A percentile compares a stretch with the other conserved stretches of the same genome.
Conservation (phyloP, 495 filamentous ascomycete genomes). For the Baudoinia panamericana region DNA sequence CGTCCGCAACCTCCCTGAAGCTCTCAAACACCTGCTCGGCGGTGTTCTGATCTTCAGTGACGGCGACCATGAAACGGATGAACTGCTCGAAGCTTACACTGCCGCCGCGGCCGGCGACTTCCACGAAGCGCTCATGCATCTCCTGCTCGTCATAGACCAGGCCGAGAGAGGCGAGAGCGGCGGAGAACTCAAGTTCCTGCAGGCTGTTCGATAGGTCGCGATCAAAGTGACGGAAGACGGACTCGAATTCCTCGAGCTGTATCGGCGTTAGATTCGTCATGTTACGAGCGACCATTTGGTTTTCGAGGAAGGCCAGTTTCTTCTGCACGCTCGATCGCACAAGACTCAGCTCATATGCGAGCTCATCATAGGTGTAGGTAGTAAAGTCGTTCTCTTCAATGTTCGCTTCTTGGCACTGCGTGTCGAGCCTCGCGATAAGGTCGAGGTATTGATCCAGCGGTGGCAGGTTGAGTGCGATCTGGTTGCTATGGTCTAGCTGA, state of each 20-base stretch:
- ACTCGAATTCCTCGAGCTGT: conserved; percentile 95
- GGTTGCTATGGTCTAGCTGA: conserved; percentile 71
- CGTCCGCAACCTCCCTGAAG: conserved; percentile 93
- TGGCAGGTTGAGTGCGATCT: conserved; percentile 64
- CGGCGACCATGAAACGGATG: conserved; percentile 96
- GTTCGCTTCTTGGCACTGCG: conserved; percentile 88
- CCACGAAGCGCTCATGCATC: conserved; percentile 83
- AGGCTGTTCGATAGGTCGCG: conserved; percentile 81
- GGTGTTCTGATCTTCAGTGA: conserved; percentile 96
- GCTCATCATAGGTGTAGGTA: conserved; percentile 91
- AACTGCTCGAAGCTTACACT: conserved; percentile 96
- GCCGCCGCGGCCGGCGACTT: conserved; percentile 53
- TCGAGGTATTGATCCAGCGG: conserved; percentile 80
- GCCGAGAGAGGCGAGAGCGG: conserved; percentile 81
- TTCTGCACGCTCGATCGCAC: conserved; percentile 84
- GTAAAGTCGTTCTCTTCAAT: conserved; percentile 99
- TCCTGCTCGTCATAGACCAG: conserved; percentile 90
- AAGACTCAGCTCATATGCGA: conserved; percentile 82
- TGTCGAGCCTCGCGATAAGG: conserved; percentile 66
- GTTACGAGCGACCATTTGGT: conserved; percentile 89
- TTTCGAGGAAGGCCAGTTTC: conserved; percentile 91
- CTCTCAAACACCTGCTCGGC: conserved; percentile 96
- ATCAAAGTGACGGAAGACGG: conserved; percentile 94
- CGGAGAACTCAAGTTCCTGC: conserved; percentile 90
- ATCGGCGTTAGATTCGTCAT: conserved; percentile 99